Evolutionary conservation across 1,284 basidiomycete genomes (phyloP), one percentile per base, ranked within the genome.

Genomic region (Cystobasidiaceae sp.): DNA sequence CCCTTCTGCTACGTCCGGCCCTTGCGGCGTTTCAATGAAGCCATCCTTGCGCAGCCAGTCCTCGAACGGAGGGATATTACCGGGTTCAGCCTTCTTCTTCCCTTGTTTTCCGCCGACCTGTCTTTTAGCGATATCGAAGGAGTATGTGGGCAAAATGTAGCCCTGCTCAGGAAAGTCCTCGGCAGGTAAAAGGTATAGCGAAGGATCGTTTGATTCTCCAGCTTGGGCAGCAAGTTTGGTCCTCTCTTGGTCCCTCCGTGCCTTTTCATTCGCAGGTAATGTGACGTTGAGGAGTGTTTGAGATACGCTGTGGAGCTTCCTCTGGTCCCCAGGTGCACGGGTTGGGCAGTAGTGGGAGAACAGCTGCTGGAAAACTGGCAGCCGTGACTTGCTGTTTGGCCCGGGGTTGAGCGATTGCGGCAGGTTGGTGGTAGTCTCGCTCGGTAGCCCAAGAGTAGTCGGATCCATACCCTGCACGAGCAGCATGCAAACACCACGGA

Each of bases 341-440:
- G 90, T 93, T 0, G 92, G 93, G 70, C 88, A 90, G 3, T 89
- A 90, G 77, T 93, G 90, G 59, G 88, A 88, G 78, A 94, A 96
- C 0, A 90, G 87, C 15, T 82, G 83, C 1, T 85, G 81, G 48
- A 96, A 84, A 71, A 90, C 87, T 0, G 90, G 88, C 1, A 94
- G 74, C 7, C 77, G 74, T 0, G 76, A 74, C 2, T 76, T 77
- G 17, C 33, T 76, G 73, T 49, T 49, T 27, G 48, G 13, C 11
- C 25, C 19, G 3, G 61, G 46, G 32, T 55, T 46, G 17, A 64
- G 34, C 19, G 41, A 39, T 34, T 64, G 61, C 1, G 61, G 61
- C 4, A 64, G 51, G 19, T 23, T 64, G 19, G 30, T 23, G 5
- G 51, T 46, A 17, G 48, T 39, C 32, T 55, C 52, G 30, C 33